A percentile compares a stretch with the other conserved stretches of the same genome.
These are phyloP conservation scores for Metarhizium anisopliae DNA, from an alignment of 2,329 filamentous ascomycete species.

Conservation along the genomic window DNA sequence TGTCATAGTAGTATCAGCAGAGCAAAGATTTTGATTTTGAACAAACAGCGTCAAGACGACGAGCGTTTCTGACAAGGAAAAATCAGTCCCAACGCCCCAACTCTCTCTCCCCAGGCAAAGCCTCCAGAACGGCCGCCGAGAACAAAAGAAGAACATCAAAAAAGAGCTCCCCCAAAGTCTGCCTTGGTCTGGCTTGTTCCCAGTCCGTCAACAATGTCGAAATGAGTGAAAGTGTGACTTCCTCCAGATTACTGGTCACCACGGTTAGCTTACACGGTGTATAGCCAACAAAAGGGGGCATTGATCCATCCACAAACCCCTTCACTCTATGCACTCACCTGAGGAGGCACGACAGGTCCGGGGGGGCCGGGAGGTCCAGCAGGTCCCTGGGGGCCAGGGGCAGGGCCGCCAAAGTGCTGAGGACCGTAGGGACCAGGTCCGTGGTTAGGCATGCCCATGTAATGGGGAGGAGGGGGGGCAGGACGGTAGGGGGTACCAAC, in stretches of 20 bases:
- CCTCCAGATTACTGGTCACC: slow-evolving; percentile 8
- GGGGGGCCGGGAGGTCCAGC: slow-evolving; percentile 28
- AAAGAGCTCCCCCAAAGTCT: slow-evolving; percentile 8
- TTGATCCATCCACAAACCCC: neutral
- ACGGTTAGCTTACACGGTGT: slow-evolving; percentile 1
- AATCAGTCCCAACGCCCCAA: slow-evolving; percentile 21
- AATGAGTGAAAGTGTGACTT: neutral
- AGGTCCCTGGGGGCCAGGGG: slow-evolving; percentile 27
- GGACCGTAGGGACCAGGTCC: slow-evolving; percentile 34
- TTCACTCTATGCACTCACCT: slow-evolving; percentile 21
- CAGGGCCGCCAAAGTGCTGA: slow-evolving; percentile 24
- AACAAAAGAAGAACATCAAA: slow-evolving; percentile 16
- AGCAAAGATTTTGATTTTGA: slow-evolving; percentile 17
- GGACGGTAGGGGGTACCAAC: slow-evolving; percentile 96
- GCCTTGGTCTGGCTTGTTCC: slow-evolving; percentile 4
- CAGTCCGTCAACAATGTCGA: slow-evolving; percentile 2
- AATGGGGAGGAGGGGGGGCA: slow-evolving; percentile 59
- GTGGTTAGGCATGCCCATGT: slow-evolving; percentile 39
- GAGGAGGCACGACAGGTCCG: slow-evolving; percentile 27
- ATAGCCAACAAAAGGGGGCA: neutral
- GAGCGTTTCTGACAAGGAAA: slow-evolving; percentile 13
- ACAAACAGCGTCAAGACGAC: slow-evolving; percentile 8
- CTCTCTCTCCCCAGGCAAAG: slow-evolving; percentile 16
- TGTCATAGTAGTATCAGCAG: slow-evolving; percentile 20
- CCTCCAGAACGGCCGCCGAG: slow-evolving; percentile 12